Conservation (phyloP, 306 rosid genomes). For the Quercus wislizeni region DNA sequence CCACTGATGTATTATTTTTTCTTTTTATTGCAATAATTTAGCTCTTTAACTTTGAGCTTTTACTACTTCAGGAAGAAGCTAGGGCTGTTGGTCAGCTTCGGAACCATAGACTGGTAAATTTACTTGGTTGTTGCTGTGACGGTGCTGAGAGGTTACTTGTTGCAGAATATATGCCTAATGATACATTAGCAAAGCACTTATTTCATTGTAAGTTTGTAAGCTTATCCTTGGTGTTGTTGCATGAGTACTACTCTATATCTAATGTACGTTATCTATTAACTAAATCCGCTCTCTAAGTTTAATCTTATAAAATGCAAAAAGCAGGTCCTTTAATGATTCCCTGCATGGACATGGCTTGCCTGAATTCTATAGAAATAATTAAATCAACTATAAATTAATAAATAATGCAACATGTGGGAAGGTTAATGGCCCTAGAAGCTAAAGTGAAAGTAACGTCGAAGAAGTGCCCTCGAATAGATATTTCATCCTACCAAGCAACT, state of each 20-base stretch:
- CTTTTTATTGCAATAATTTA: not conserved
- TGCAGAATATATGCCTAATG: constrained; percentile 89
- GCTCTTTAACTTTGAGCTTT: constrained; percentile 16
- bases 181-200: constrained; percentile 92
- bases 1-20: not conserved
- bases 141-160: constrained; percentile 95
- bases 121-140: constrained; percentile 89
- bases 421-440: too few species aligned
- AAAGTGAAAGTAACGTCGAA: too few species aligned
- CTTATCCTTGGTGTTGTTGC: constrained; percentile 19
- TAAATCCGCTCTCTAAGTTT: not conserved
- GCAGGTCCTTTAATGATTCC: too few species aligned
- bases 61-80: constrained; percentile 77
- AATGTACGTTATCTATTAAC: not conserved
- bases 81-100: constrained; percentile 87
- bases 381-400: too few species aligned
- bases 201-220: constrained; percentile 75
- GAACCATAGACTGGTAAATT: constrained; percentile 75
- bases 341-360: too few species aligned
- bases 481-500: not conserved
- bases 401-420: too few species aligned
- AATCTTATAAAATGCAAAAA: not conserved
- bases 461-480: not conserved
- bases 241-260: constrained; percentile 7
- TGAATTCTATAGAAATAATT: too few species aligned